These are phyloP conservation scores for Neurospora sp. DNA, from an alignment of 495 filamentous ascomycete species.

Conservation along the genomic window DNA sequence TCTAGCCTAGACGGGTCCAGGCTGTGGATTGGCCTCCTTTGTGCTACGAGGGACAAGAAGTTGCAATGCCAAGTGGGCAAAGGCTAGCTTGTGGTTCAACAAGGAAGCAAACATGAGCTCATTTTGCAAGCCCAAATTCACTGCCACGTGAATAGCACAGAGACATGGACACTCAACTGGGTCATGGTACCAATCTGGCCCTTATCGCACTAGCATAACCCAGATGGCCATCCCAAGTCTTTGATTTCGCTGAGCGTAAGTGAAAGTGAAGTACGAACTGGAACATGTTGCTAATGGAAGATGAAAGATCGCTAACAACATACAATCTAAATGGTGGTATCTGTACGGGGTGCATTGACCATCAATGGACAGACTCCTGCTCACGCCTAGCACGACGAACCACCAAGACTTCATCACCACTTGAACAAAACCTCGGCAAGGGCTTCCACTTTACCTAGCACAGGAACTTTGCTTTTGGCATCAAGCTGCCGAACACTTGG, in stretches of 20 bases:
- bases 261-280: not conserved
- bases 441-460: not conserved
- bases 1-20: not conserved
- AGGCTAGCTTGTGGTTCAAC: not conserved
- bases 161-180: not conserved
- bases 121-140: not conserved
- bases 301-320: not conserved
- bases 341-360: not conserved
- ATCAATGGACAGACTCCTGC: not conserved
- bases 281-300: not conserved
- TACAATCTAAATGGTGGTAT: not conserved
- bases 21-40: not conserved
- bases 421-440: not conserved
- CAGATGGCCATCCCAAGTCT: not conserved
- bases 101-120: not conserved
- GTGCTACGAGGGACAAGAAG: not conserved
- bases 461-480: not conserved
- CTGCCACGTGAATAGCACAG: not conserved
- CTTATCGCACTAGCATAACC: not conserved
- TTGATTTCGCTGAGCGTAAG: not conserved
- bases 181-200: not conserved
- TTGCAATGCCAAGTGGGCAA: not conserved
- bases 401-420: not conserved
- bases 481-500: not conserved
- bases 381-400: not conserved